phyloP scores from a whole-genome alignment of 257 asterid genomes.

The Coffea eugenioides region DNA sequence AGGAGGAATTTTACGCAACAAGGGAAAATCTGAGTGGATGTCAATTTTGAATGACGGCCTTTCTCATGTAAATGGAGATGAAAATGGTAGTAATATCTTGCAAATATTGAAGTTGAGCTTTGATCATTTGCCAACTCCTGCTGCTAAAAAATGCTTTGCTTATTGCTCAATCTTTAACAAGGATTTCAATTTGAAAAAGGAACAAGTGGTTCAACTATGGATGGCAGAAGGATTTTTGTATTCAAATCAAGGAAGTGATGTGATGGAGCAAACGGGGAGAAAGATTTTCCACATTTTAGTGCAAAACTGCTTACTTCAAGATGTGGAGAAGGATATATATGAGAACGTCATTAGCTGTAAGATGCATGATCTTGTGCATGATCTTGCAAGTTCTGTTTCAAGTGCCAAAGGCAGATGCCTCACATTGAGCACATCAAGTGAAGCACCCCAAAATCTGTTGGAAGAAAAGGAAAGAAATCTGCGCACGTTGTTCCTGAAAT shows the following conservation, averaged over 20 bases:
- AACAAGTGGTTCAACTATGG: conserved; percentile 27
- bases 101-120: conserved; percentile 29
- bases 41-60: conserved; percentile 3
- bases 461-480: too few relatives aligned
- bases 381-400: conserved; percentile 24
- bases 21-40: conserved; percentile 23
- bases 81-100: not conserved
- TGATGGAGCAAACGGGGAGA: conserved; percentile 13
- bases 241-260: not conserved
- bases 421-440: too few relatives aligned
- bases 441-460: too few relatives aligned
- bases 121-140: conserved; percentile 22
- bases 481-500: too few relatives aligned
- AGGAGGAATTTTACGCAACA: conserved; percentile 25
- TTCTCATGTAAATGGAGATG: not conserved
- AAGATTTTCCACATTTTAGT: conserved; percentile 19
- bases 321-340: not conserved
- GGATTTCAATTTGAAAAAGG: conserved; percentile 9
- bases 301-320: conserved; percentile 27
- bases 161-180: conserved; percentile 29
- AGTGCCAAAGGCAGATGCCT: not conserved
- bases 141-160: conserved; percentile 32
- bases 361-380: conserved; percentile 39
- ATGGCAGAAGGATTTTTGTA: conserved; percentile 34
- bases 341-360: conserved; percentile 10